phyloP scores from a whole-genome alignment of 192 early-diverging fungal species.

The Coemansia sp. region DNA sequence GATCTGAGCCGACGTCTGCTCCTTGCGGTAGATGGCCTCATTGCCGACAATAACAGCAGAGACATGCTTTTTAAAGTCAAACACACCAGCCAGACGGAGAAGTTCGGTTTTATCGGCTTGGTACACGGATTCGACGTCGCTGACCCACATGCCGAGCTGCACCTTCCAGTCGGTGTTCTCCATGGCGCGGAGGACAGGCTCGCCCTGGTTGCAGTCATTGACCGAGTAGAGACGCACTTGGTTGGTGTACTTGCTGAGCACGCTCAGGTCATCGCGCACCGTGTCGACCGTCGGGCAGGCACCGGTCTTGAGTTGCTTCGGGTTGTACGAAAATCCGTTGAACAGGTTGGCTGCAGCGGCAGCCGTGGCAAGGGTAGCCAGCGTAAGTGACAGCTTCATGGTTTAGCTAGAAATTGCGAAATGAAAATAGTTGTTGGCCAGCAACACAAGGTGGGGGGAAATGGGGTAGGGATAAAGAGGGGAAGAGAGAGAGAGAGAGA shows the following conservation, averaged over 20 bases:
- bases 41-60: slow-evolving; percentile 62
- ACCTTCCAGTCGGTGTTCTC: slow-evolving; percentile 62
- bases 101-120: slow-evolving; percentile 43
- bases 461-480: background rate
- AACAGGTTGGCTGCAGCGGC: slow-evolving; percentile 37
- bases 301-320: slow-evolving; percentile 56
- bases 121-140: slow-evolving; percentile 50
- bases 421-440: slow-evolving; percentile 13
- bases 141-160: slow-evolving; percentile 66
- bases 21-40: slow-evolving; percentile 63
- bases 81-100: slow-evolving; percentile 36
- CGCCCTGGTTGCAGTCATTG: slow-evolving; percentile 63
- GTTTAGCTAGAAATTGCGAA: background rate
- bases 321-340: slow-evolving; percentile 63
- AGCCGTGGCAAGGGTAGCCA: slow-evolving; percentile 24
- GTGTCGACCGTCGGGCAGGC: slow-evolving; percentile 59
- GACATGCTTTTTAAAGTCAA: slow-evolving; percentile 53
- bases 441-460: slow-evolving; percentile 14
- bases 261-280: slow-evolving; percentile 61
- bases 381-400: slow-evolving; percentile 37
- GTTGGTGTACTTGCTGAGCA: slow-evolving; percentile 57
- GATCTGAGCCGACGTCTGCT: slow-evolving; percentile 46
- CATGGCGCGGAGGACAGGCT: slow-evolving; percentile 62
- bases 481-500: background rate
- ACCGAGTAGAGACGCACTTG: slow-evolving; percentile 64